These are phyloP conservation scores for Verticillium isaacii DNA, from an alignment of 2,329 filamentous ascomycete species.

Conservation along the genomic window DNA sequence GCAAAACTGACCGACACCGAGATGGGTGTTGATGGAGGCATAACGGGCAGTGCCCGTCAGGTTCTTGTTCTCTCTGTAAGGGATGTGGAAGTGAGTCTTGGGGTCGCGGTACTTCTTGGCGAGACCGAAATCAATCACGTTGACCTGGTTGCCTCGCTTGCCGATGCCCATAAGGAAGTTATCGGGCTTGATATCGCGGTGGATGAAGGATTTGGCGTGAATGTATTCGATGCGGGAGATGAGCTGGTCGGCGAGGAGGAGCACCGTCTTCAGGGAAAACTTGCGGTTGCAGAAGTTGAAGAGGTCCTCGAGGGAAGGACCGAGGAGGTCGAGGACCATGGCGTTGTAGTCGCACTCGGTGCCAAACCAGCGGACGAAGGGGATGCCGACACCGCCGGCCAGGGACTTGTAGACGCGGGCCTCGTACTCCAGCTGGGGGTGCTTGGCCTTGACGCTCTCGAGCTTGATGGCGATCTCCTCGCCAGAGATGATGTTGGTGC, in stretches of 20 bases:
- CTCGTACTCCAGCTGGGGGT: constrained; percentile 11
- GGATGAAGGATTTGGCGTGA: constrained; percentile 98
- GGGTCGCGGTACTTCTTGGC: constrained; percentile 99
- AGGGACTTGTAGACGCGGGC: constrained; percentile 11
- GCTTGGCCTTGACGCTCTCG: neutral
- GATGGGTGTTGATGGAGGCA: constrained; percentile 16
- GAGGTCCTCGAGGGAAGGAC: constrained; percentile 65
- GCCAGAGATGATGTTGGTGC: constrained; percentile 12
- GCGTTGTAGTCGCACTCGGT: constrained; percentile 14
- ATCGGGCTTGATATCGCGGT: constrained; percentile 99
- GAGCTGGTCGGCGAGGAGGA: constrained; percentile 93
- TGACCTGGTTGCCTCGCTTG: constrained; percentile 98
- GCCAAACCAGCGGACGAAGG: constrained; percentile 15
- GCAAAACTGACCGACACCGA: constrained; percentile 11
- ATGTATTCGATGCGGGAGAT: constrained; percentile 99
- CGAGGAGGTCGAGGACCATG: constrained; percentile 26
- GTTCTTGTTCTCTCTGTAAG: constrained; percentile 59
- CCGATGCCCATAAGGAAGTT: constrained; percentile 99
- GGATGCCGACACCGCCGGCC: constrained; percentile 14
- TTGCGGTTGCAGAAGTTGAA: constrained; percentile 99
- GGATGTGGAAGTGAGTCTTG: constrained; percentile 99
- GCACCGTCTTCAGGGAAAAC: constrained; percentile 97
- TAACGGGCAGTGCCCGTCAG: constrained; percentile 12
- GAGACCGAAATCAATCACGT: constrained; percentile 97
- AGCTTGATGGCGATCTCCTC: constrained; percentile 30